Conservation (phyloP, 805 yeast species). For the Candida ascalaphidarum region DNA sequence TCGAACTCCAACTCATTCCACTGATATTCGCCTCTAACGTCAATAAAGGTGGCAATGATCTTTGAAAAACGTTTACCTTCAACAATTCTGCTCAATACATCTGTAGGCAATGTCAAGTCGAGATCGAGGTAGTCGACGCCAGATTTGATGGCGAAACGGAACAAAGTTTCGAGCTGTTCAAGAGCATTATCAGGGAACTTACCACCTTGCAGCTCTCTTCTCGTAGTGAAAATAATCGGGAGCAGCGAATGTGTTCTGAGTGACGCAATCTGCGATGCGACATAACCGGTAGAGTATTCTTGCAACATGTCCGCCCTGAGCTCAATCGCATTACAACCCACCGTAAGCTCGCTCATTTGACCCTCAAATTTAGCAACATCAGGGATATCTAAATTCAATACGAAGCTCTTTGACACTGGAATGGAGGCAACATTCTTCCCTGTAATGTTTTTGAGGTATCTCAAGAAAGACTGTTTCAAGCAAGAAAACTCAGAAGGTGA, state of each 20-base stretch:
- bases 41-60: slow-evolving; percentile 80
- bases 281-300: slow-evolving; percentile 42
- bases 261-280: slow-evolving; percentile 64
- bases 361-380: slow-evolving; percentile 46
- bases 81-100: slow-evolving; percentile 42
- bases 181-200: slow-evolving; percentile 54
- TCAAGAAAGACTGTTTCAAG: slow-evolving; percentile 51
- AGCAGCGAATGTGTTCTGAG: slow-evolving; percentile 56
- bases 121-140: slow-evolving; percentile 80
- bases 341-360: too few species aligned
- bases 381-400: slow-evolving; percentile 64
- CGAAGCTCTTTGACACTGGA: slow-evolving; percentile 49
- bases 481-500: slow-evolving; percentile 43
- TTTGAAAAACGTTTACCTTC: slow-evolving; percentile 51
- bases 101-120: slow-evolving; percentile 61
- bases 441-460: slow-evolving; percentile 51
- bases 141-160: slow-evolving; percentile 56
- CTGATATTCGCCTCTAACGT: slow-evolving; percentile 48
- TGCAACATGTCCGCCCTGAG: slow-evolving; percentile 68
- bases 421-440: slow-evolving; percentile 37
- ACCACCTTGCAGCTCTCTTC: slow-evolving; percentile 80
- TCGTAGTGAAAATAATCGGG: slow-evolving; percentile 76
- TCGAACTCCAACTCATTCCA: slow-evolving; percentile 76
- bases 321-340: slow-evolving; percentile 79
- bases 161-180: slow-evolving; percentile 40